Percentiles rank a stretch among this genome's conserved stretches.
Evolutionary conservation across 2,329 filamentous ascomycete species (phyloP).

Genomic region (Clonostachys rosea): DNA sequence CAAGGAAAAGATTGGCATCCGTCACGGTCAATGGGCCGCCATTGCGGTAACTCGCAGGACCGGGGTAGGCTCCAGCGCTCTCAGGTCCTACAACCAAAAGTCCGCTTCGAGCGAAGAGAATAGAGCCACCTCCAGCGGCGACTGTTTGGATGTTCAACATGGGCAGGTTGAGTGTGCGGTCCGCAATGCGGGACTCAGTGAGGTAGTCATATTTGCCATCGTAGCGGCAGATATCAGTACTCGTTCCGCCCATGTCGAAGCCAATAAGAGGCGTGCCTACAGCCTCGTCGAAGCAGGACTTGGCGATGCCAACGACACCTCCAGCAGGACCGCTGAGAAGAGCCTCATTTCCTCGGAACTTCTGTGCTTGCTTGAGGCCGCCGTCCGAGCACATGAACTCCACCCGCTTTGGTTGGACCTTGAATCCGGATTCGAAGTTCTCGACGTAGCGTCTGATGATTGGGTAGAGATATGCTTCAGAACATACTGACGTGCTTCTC

Average conservation of each 20-base stretch:
- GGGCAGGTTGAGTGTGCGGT: conserved; percentile 65
- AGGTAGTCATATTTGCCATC: conserved; percentile 68
- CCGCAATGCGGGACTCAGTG: conserved; percentile 65
- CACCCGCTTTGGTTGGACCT: conserved; percentile 49
- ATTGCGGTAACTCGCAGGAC: conserved; percentile 67
- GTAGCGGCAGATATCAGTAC: conserved; percentile 66
- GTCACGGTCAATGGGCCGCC: conserved; percentile 68
- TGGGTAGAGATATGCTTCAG: conserved; percentile 69
- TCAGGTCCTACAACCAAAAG: conserved; percentile 67
- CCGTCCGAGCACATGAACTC: conserved; percentile 64
- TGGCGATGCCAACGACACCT: conserved; percentile 67
- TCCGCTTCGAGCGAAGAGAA: conserved; percentile 63
- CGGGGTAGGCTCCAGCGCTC: conserved; percentile 66
- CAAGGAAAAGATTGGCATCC: conserved; percentile 65
- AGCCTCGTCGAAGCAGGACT: conserved; percentile 62
- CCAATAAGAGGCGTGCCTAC: conserved; percentile 58
- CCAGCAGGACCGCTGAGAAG: conserved; percentile 66
- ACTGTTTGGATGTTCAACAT: conserved; percentile 74
- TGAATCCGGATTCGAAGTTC: conserved; percentile 60
- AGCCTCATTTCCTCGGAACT: conserved; percentile 60
- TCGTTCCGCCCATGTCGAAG: conserved; percentile 54
- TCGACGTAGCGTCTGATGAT: conserved; percentile 66
- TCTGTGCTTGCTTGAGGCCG: conserved; percentile 41
- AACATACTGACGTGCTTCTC: conserved; percentile 62
- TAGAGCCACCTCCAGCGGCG: conserved; percentile 39